Conservation (phyloP, 345 rosid genomes). For the Hibiscus trionum region DNA sequence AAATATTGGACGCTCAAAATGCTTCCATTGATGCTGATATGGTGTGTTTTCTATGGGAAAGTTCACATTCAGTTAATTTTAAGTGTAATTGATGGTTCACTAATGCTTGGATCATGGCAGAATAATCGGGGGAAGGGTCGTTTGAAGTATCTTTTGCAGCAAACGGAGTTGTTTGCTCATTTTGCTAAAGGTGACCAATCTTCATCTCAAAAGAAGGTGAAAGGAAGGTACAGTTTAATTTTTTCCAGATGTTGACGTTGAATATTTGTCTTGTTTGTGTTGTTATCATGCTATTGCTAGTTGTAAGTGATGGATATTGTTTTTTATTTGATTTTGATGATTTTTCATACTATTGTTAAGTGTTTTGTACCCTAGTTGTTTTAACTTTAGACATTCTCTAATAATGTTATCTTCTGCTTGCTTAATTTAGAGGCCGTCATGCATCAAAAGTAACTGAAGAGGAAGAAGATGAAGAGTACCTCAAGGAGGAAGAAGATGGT, state of each 20-base stretch:
- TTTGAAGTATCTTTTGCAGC: conserved; percentile 85
- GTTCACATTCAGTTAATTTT: neutral
- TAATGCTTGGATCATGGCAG: conserved; percentile 33
- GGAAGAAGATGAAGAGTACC: conserved; percentile 97
- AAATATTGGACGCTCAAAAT: conserved; percentile 80
- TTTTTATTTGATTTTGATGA: neutral
- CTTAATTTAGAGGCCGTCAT: conserved; percentile 79
- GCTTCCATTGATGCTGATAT: conserved; percentile 93
- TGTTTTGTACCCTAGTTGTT: neutral
- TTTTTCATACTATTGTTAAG: neutral
- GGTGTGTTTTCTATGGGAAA: conserved; percentile 29
- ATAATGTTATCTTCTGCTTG: neutral
- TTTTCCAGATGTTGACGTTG: neutral
- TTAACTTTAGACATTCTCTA: neutral
- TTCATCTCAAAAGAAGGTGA: conserved; percentile 57
- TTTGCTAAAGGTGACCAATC: conserved; percentile 87
- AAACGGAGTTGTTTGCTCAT: conserved; percentile 94
- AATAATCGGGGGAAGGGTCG: conserved; percentile 86
- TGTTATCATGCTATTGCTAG: neutral
- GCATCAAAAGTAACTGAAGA: conserved; percentile 95
- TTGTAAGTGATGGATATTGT: neutral
- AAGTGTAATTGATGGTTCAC: neutral
- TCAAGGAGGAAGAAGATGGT: conserved; percentile 95
- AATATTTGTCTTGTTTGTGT: neutral
- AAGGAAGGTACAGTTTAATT: conserved; percentile 62